Evolutionary conservation across 2,329 filamentous ascomycete genomes (phyloP).

Genomic region (Penicillium digitatum): DNA sequence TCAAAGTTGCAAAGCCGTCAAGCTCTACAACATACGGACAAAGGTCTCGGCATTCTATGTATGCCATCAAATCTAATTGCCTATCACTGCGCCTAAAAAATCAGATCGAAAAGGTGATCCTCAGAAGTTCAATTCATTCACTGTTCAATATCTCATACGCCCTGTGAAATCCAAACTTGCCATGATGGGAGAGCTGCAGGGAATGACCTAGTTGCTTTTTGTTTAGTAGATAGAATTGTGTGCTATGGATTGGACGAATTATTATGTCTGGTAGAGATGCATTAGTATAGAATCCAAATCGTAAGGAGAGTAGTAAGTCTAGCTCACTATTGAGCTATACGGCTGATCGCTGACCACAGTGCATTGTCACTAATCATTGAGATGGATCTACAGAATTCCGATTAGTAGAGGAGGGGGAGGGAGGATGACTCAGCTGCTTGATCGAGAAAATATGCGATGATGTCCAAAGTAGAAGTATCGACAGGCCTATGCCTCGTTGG

Average conservation of each 20-base stretch:
- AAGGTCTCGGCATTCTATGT: not conserved
- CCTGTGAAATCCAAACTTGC: not conserved
- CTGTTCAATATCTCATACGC: too few relatives aligned
- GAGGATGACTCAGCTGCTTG: not conserved
- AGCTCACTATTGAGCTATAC: not conserved
- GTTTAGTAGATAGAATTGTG: too few relatives aligned
- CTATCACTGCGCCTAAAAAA: not conserved
- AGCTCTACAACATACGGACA: not conserved
- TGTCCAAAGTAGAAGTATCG: not conserved
- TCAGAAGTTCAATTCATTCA: not conserved
- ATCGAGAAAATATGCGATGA: not conserved
- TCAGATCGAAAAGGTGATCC: too few relatives aligned
- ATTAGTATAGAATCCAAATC: not conserved
- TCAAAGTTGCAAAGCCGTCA: not conserved
- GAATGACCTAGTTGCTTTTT: not conserved
- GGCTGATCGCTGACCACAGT: not conserved
- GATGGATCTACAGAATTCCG: not conserved
- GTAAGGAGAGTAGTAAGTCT: not conserved
- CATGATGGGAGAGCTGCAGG: not conserved
- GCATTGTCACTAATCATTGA: not conserved
- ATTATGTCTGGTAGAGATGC: not conserved
- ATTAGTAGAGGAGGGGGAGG: not conserved
- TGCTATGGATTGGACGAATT: not conserved
- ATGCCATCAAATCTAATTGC: not conserved
- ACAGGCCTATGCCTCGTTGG: not conserved